Conservation (phyloP, 495 filamentous ascomycete genomes). For the Filosporella fistucella region DNA sequence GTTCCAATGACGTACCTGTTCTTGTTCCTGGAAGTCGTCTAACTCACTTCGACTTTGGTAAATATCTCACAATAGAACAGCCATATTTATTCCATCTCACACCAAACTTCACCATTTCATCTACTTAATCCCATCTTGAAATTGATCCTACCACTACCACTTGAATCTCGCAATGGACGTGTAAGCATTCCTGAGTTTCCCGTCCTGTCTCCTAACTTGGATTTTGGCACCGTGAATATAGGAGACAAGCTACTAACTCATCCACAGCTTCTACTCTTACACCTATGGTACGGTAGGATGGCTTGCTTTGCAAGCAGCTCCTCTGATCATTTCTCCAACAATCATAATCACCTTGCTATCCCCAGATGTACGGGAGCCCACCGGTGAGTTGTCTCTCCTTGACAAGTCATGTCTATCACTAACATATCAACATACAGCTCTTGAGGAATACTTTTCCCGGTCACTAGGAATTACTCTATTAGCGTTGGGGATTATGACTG, state of each 20-base stretch:
- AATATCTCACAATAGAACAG: no score
- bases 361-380: constrained; percentile 49
- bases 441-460: constrained; percentile 75
- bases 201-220: no score
- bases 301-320: constrained; percentile 61
- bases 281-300: constrained; percentile 56
- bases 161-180: no score
- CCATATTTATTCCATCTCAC: no score
- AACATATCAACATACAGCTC: constrained; percentile 29
- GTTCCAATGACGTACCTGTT: no score
- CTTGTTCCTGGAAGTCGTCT: no score
- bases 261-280: constrained; percentile 61
- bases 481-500: constrained; percentile 56
- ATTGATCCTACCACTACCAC: no score
- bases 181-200: no score
- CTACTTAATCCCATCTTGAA: no score
- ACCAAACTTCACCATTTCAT: no score
- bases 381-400: constrained; percentile 40
- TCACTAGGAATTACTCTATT: constrained; percentile 63
- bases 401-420: background rate
- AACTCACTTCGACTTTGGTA: no score
- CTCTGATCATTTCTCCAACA: constrained; percentile 60
- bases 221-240: no score
- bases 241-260: background rate
- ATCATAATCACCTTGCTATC: constrained; percentile 61